Conservation (phyloP, 169 alveolate genomes). For the Plasmodium inui region DNA sequence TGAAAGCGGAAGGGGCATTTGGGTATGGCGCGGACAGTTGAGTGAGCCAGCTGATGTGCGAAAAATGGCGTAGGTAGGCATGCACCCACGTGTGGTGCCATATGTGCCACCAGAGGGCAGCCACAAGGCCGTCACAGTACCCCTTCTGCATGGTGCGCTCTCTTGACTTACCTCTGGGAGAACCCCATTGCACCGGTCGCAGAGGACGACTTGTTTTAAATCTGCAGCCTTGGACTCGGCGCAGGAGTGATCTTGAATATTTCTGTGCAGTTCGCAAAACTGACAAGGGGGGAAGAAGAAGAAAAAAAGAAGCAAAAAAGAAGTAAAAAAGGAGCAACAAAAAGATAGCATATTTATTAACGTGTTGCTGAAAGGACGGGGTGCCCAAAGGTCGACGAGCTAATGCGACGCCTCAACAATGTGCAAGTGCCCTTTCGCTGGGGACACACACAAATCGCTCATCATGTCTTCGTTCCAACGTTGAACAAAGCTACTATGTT, state of each 20-base stretch:
- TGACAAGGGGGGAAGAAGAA: neutral
- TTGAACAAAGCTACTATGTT: neutral
- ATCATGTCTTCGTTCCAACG: neutral
- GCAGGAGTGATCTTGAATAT: constrained; percentile 48
- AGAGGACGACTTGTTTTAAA: constrained; percentile 23
- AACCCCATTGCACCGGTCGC: constrained; percentile 38
- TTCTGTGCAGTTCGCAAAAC: constrained; percentile 74
- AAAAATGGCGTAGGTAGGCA: neutral
- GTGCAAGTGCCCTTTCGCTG: neutral
- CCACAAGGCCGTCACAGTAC: neutral
- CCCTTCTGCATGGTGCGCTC: neutral
- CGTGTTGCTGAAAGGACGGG: neutral
- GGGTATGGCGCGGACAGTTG: neutral
- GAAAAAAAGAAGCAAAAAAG: neutral
- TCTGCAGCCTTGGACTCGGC: constrained; percentile 12
- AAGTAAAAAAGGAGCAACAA: too few relatives aligned
- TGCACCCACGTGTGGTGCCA: neutral
- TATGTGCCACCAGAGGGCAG: neutral
- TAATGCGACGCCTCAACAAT: neutral
- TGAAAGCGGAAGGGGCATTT: neutral
- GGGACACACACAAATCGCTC: neutral
- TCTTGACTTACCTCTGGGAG: constrained; percentile 58
- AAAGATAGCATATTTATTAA: neutral
- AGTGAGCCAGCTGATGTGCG: neutral
- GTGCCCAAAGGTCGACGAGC: neutral